phyloP scores from a whole-genome alignment of 2,329 filamentous ascomycete species.

The Helotiales sp. region DNA sequence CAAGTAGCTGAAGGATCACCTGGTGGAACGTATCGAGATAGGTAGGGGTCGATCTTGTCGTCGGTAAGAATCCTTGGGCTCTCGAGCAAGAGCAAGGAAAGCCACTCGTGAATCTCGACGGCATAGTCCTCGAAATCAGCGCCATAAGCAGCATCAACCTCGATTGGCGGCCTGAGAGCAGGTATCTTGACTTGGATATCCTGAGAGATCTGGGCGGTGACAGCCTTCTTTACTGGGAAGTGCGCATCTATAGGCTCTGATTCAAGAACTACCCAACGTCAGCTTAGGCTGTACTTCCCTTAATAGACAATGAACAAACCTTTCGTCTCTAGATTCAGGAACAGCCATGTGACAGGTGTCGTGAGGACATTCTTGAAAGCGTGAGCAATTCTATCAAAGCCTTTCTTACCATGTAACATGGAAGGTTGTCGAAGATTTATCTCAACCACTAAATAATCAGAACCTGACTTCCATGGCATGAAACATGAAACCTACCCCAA shows the following conservation, averaged over 20 bases:
- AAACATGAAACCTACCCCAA: constrained; percentile 64
- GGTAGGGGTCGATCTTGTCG: constrained; percentile 66
- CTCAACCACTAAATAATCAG: constrained; percentile 63
- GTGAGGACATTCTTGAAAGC: constrained; percentile 67
- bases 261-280: constrained; percentile 38
- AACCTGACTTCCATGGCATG: constrained; percentile 1
- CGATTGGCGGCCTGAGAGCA: constrained; percentile 30
- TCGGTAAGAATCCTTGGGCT: constrained; percentile 60
- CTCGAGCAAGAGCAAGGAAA: constrained; percentile 64
- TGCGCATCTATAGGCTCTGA: constrained; percentile 51
- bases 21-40: constrained; percentile 67
- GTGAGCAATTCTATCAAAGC: constrained; percentile 33
- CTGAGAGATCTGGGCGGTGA: constrained; percentile 30
- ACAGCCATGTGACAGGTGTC: constrained; percentile 72
- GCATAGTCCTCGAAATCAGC: constrained; percentile 62
- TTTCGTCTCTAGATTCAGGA: constrained; percentile 59
- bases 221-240: constrained; percentile 45
- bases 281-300: constrained; percentile 7
- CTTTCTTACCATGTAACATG: constrained; percentile 60
- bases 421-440: constrained; percentile 70
- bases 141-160: constrained; percentile 38
- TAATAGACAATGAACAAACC: constrained; percentile 39
- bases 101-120: constrained; percentile 70
- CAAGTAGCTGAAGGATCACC: constrained; percentile 19
- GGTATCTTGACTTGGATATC: constrained; percentile 34